Percentiles rank a stretch among this genome's conserved stretches.
phyloP scores from a whole-genome alignment of 2,329 filamentous ascomycete species.

The Diaporthe vaccinii region DNA sequence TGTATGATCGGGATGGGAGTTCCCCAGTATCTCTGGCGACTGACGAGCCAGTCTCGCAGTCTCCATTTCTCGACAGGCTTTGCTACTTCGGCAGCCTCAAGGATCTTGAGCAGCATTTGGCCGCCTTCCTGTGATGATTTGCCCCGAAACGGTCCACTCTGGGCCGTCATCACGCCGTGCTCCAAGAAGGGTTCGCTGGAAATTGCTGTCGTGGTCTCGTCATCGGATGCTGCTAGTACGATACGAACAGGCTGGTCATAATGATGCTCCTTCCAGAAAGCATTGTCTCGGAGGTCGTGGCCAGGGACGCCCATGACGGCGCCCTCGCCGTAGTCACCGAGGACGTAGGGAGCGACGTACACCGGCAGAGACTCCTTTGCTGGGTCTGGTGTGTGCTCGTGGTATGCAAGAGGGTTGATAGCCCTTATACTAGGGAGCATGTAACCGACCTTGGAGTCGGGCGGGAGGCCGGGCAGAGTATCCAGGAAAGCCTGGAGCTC shows the following conservation, averaged over 20 bases:
- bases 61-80: slow-evolving; percentile 80
- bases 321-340: slow-evolving; percentile 87
- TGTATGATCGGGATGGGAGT: slow-evolving; percentile 91
- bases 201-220: slow-evolving; percentile 60
- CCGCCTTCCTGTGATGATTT: slow-evolving; percentile 74
- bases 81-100: slow-evolving; percentile 70
- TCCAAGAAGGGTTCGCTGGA: slow-evolving; percentile 70
- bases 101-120: slow-evolving; percentile 69
- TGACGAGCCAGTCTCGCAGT: slow-evolving; percentile 90
- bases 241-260: slow-evolving; percentile 70
- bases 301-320: slow-evolving; percentile 94
- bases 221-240: slow-evolving; percentile 70
- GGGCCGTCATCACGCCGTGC: slow-evolving; percentile 76
- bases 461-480: slow-evolving; percentile 67
- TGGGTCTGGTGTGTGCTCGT: slow-evolving; percentile 63
- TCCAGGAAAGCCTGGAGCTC: slow-evolving; percentile 78
- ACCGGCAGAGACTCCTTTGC: slow-evolving; percentile 75
- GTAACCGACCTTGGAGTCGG: slow-evolving; percentile 76
- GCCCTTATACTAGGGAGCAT: slow-evolving; percentile 72
- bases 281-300: slow-evolving; percentile 83
- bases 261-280: slow-evolving; percentile 83
- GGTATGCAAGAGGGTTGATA: slow-evolving; percentile 74
- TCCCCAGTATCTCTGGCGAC: slow-evolving; percentile 93
- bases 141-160: slow-evolving; percentile 75
- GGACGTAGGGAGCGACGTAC: slow-evolving; percentile 86